Evolutionary conservation across 1,284 basidiomycete genomes (phyloP).

Genomic region (Hypsizygus ulmarius): DNA sequence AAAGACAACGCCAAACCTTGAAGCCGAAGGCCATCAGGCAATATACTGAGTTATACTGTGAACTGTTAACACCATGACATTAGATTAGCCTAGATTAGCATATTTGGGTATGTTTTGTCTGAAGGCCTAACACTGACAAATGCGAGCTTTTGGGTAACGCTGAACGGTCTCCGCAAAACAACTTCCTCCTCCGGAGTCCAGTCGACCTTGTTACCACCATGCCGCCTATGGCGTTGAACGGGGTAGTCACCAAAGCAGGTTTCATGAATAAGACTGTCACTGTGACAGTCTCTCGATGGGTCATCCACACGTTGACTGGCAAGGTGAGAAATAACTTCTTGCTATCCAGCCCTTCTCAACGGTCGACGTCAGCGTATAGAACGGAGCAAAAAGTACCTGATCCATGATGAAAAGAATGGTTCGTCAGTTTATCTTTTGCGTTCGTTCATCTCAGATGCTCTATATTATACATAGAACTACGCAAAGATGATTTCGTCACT

Average conservation of each 20-base stretch:
- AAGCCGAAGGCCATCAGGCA: no score
- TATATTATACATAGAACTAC: slow-evolving; percentile 45
- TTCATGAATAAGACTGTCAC: slow-evolving; percentile 82
- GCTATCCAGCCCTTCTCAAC: background rate
- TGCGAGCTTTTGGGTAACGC: no score
- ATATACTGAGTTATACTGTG: no score
- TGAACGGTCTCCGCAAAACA: no score
- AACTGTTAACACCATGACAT: no score
- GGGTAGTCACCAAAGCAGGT: slow-evolving; percentile 73
- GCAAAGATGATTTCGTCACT: slow-evolving; percentile 63
- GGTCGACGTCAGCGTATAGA: slow-evolving; percentile 53
- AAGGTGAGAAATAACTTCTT: slow-evolving; percentile 51
- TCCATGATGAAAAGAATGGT: slow-evolving; percentile 72
- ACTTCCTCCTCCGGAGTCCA: no score
- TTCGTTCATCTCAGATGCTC: slow-evolving; percentile 4
- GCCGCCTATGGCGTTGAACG: slow-evolving; percentile 73
- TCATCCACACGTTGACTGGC: slow-evolving; percentile 65
- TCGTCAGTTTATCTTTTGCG: slow-evolving; percentile 18
- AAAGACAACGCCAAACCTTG: no score
- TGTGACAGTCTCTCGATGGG: slow-evolving; percentile 70
- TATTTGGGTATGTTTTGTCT: no score
- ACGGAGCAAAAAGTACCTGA: slow-evolving; percentile 69
- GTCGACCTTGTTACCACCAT: slow-evolving; percentile 35
- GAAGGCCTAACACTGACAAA: no score
- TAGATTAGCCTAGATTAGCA: no score